phyloP scores from a whole-genome alignment of 2,329 filamentous ascomycete genomes.

The Trichophyton rubrum region DNA sequence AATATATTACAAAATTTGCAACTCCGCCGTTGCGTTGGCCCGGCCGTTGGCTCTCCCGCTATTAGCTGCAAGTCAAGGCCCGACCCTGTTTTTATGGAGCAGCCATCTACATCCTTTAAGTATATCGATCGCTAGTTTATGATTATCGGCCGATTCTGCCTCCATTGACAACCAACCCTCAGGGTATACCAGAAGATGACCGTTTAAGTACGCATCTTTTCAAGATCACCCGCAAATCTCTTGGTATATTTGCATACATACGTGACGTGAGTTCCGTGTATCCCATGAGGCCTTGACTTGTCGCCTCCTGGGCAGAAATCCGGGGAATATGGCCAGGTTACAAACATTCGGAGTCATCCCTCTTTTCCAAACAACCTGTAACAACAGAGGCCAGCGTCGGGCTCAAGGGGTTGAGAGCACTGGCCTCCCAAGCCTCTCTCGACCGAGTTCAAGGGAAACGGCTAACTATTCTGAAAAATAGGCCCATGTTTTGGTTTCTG shows the following conservation, averaged over 20 bases:
- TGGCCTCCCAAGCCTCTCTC: not conserved
- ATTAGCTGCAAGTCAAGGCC: not conserved
- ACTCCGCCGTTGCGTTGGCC: not conserved
- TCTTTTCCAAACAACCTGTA: not conserved
- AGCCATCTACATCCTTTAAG: not conserved
- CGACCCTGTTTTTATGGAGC: not conserved
- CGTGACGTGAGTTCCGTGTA: not conserved
- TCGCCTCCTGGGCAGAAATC: not conserved
- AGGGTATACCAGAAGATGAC: not conserved
- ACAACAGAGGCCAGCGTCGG: not conserved
- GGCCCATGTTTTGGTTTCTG: not conserved
- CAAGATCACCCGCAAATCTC: not conserved
- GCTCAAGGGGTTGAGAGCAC: not conserved
- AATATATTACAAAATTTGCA: constrained; percentile 1
- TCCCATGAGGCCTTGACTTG: not conserved
- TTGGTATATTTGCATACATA: not conserved
- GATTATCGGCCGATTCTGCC: constrained; percentile 1
- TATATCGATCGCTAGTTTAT: not conserved
- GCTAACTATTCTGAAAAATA: not conserved
- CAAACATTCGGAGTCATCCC: not conserved
- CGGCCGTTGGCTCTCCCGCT: not conserved
- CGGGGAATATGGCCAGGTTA: not conserved
- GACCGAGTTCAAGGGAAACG: constrained; percentile 1
- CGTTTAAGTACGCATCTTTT: not conserved
- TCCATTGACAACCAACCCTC: not conserved